A percentile compares a stretch with the other conserved stretches of the same genome.
phyloP scores from a whole-genome alignment of 2,329 filamentous ascomycete species.

The Xylariaceae sp. region DNA sequence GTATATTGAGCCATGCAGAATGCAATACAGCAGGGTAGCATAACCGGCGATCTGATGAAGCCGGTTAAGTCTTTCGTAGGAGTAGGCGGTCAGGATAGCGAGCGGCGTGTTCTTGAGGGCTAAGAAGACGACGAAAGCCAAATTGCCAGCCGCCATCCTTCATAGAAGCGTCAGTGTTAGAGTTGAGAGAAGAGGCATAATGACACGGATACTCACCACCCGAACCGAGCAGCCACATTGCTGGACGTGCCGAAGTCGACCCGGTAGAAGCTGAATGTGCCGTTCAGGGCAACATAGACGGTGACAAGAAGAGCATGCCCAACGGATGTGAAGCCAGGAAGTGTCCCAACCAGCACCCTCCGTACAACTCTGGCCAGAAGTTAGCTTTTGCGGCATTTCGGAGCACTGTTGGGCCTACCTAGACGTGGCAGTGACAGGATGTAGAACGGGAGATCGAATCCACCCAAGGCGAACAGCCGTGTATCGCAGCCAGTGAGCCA shows the following conservation, averaged over 20 bases:
- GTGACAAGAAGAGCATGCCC: constrained; percentile 30
- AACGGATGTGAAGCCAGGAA: constrained; percentile 30
- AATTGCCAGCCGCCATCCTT: constrained; percentile 39
- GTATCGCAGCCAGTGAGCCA: constrained; percentile 17
- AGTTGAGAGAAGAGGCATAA: not conserved
- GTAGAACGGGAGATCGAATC: constrained; percentile 11
- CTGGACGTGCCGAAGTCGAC: constrained; percentile 15
- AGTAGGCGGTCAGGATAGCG: constrained; percentile 32
- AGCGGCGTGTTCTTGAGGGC: constrained; percentile 42
- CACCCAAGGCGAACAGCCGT: constrained; percentile 8
- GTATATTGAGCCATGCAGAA: constrained; percentile 31
- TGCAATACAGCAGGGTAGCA: constrained; percentile 26
- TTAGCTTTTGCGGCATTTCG: constrained; percentile 3
- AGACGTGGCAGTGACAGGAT: constrained; percentile 14
- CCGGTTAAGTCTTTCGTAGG: constrained; percentile 39
- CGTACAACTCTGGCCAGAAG: constrained; percentile 10
- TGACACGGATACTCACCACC: constrained; percentile 16
- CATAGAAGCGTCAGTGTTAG: constrained; percentile 6
- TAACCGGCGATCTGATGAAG: constrained; percentile 41
- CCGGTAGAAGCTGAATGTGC: constrained; percentile 25
- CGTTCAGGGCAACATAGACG: constrained; percentile 27
- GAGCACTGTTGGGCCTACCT: constrained; percentile 11
- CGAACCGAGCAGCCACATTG: constrained; percentile 24
- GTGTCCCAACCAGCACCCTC: constrained; percentile 21
- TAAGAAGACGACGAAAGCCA: constrained; percentile 38